These are phyloP conservation scores for Diaporthe sp. DNA, from an alignment of 2,329 filamentous ascomycete species.

Conservation along the genomic window DNA sequence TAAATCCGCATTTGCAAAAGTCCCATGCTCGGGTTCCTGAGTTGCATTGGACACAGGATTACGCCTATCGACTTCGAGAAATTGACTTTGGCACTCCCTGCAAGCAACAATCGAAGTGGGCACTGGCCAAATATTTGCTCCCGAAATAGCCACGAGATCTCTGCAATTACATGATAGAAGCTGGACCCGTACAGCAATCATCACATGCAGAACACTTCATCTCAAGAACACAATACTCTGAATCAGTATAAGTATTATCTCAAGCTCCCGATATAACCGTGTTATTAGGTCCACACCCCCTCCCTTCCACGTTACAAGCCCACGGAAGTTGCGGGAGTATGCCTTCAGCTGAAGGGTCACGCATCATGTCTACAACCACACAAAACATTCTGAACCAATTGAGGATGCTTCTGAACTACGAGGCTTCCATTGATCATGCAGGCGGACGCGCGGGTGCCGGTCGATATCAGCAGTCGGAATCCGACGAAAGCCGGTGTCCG, in stretches of 20 bases:
- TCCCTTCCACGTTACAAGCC: not conserved
- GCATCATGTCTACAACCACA: not conserved
- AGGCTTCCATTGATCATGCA: not conserved
- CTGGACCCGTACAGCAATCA: not conserved
- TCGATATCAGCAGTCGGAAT: not conserved
- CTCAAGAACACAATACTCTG: too few species aligned
- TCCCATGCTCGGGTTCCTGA: not conserved
- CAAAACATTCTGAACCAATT: not conserved
- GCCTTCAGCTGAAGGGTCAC: not conserved
- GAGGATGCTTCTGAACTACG: too few species aligned
- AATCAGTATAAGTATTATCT: too few species aligned
- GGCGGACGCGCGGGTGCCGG: not conserved
- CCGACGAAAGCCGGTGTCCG: not conserved
- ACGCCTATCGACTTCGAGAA: not conserved
- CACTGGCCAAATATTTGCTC: not conserved
- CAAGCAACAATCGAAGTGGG: not conserved
- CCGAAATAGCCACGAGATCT: fast-evolving
- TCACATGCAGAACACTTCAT: fast-evolving
- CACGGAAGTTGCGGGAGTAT: not conserved
- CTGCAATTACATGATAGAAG: too few species aligned
- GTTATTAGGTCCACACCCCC: not conserved
- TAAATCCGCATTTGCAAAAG: not conserved
- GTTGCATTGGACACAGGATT: not conserved
- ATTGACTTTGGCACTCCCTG: not conserved
- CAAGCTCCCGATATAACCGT: not conserved